Evolutionary conservation across 139 green algal species (phyloP), one percentile per base, ranked within the genome.

Genomic region (Trebouxia sp.): DNA sequence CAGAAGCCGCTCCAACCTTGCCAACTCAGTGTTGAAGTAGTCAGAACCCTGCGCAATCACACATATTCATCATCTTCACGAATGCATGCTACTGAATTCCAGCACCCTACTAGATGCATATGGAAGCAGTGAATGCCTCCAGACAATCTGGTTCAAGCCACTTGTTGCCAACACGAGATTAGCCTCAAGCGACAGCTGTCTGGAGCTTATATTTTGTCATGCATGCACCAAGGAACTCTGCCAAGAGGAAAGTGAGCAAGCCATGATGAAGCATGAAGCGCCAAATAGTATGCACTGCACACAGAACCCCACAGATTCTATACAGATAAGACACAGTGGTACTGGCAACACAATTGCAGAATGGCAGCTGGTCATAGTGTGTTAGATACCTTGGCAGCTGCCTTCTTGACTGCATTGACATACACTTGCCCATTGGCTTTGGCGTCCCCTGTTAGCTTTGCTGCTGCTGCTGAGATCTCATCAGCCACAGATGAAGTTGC

Each of bases 1-100:
- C 50, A 95, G 78, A 77, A 97, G 87, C 65, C 92, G 92, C 74
- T 94, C 83, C 58, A 97, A 65, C 48, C 93, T 87, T 17, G 79
- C 85, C 48, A 87, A 79, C 89, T 97, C 93, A 32, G 79, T 93
- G 24, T 39, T 42, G 17, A 97, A 81, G 80, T 89, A 97, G n/a
- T 88, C 88, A 12, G 66, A 74, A 22, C 91, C 92, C 89, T 92
- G 74, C 41, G 76, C 26, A 48, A 9, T 11, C 6, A 39, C 47
- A 79, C 42, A 58, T 74, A n/a, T n/a, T n/a, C n/a, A n/a, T n/a
- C n/a, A n/a, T n/a, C n/a, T n/a, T n/a, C n/a, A n/a, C n/a, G n/a
- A n/a, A n/a, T n/a, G n/a, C n/a, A n/a, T n/a, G n/a, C n/a, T 3
- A 22, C 50, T 58, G 50, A 2, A 58, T 58, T 17, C 50, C 50